Percentiles rank a stretch among this genome's conserved stretches.
Evolutionary conservation across 306 rosid genomes (phyloP).

Genomic region (Cucurbita argyrosperma): DNA sequence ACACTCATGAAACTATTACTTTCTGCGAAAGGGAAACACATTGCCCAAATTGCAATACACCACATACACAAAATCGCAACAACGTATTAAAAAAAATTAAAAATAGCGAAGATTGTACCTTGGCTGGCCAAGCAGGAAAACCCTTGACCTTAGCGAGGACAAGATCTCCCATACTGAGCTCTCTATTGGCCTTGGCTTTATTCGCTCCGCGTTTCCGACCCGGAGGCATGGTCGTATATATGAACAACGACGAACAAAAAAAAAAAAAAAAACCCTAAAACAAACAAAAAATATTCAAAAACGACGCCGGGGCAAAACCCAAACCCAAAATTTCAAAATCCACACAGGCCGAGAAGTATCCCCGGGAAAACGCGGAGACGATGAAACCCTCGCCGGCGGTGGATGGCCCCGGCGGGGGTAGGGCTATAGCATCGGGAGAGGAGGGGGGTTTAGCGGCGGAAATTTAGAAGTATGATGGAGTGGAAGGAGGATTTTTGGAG

Average conservation of each 20-base stretch:
- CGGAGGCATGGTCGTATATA: conserved; percentile 57
- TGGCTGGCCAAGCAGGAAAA: conserved; percentile 93
- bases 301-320: not conserved
- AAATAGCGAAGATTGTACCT: conserved; percentile 32
- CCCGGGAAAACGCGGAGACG: conserved; percentile 18
- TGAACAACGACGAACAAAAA: not conserved
- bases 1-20: not conserved
- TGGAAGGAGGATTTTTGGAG: not conserved
- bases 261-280: conserved; percentile 12
- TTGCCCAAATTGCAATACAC: not conserved
- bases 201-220: conserved; percentile 86
- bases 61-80: not conserved
- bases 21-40: not conserved
- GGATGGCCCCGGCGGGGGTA: conserved; percentile 29
- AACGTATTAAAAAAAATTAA: not conserved
- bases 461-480: conserved; percentile 10
- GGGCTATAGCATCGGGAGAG: conserved; percentile 25
- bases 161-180: conserved; percentile 83
- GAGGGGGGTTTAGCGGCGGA: conserved; percentile 17
- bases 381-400: conserved; percentile 19
- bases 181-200: conserved; percentile 52
- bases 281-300: not conserved
- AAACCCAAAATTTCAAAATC: not conserved
- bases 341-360: conserved; percentile 45
- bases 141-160: conserved; percentile 99